Conservation (phyloP, 2,329 filamentous ascomycete species). For the Penicillium crustosum region DNA sequence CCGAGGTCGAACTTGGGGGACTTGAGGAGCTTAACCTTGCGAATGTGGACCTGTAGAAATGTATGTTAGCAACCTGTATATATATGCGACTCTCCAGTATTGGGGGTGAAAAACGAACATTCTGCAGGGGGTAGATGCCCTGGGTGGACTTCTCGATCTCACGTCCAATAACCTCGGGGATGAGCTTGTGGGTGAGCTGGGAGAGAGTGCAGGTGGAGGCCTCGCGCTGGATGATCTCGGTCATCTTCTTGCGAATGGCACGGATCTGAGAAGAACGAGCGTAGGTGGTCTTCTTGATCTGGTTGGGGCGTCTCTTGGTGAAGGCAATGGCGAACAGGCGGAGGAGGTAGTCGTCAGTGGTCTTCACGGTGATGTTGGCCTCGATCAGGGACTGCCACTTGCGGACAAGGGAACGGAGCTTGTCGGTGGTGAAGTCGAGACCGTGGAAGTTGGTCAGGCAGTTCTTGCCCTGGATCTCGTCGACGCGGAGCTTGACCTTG, state of each 20-base stretch:
- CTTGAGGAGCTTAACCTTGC: slow-evolving; percentile 99
- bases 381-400: slow-evolving; percentile 99
- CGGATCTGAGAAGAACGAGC: slow-evolving; percentile 96
- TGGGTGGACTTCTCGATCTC: slow-evolving; percentile 99
- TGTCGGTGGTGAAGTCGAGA: slow-evolving; percentile 99
- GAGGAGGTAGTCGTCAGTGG: slow-evolving; percentile 99
- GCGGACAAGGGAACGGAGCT: slow-evolving; percentile 97
- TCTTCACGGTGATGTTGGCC: slow-evolving; percentile 99
- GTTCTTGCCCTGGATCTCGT: slow-evolving; percentile 99
- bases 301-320: slow-evolving; percentile 98
- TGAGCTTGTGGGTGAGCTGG: slow-evolving; percentile 97
- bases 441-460: slow-evolving; percentile 99
- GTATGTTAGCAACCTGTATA: slow-evolving; percentile 34
- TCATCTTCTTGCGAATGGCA: slow-evolving; percentile 99
- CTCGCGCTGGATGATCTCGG: slow-evolving; percentile 97
- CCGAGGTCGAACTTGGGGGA: slow-evolving; percentile 98
- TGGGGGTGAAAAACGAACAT: slow-evolving; percentile 61
- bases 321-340: slow-evolving; percentile 98
- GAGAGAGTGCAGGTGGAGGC: slow-evolving; percentile 90
- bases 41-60: slow-evolving; percentile 82
- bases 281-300: slow-evolving; percentile 99
- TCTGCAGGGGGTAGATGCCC: slow-evolving; percentile 99
- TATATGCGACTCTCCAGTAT: not conserved
- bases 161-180: slow-evolving; percentile 98
- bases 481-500: slow-evolving; percentile 98